Evolutionary conservation across 2,329 filamentous ascomycete species (phyloP).

Genomic region (Hypoxylon sp.): DNA sequence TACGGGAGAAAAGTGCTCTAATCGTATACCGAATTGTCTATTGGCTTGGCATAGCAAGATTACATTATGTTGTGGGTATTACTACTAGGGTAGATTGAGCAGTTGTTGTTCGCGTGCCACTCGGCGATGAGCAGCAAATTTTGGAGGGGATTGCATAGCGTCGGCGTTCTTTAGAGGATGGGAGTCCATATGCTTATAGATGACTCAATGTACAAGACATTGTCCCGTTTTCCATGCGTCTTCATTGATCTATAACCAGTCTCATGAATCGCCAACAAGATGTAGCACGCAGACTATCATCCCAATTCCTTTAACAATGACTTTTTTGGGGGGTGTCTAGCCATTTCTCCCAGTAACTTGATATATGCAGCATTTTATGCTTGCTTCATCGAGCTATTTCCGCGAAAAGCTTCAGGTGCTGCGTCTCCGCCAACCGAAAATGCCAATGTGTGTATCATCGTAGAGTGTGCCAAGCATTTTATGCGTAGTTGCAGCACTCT

Average conservation of each 20-base stretch:
- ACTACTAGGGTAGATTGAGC: conserved; percentile 29
- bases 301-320: background rate
- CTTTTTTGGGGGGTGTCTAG: background rate
- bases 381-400: background rate
- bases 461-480: conserved; percentile 4
- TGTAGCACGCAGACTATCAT: background rate
- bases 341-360: background rate
- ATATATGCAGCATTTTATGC: background rate
- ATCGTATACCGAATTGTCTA: conserved; percentile 1
- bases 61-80: conserved; percentile 11
- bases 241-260: background rate
- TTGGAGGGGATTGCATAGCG: conserved; percentile 38
- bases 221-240: conserved; percentile 9
- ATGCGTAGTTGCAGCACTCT: background rate
- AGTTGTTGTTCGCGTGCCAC: conserved; percentile 24
- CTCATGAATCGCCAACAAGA: background rate
- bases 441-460: conserved; percentile 3
- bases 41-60: background rate
- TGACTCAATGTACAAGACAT: conserved; percentile 37
- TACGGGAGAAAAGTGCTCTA: background rate
- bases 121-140: conserved; percentile 13
- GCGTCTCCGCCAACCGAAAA: background rate
- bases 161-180: conserved; percentile 34
- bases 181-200: conserved; percentile 27
- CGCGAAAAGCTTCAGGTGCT: background rate